Evolutionary conservation across 2,329 filamentous ascomycete species (phyloP).

Genomic region (Neonectria ditissima): DNA sequence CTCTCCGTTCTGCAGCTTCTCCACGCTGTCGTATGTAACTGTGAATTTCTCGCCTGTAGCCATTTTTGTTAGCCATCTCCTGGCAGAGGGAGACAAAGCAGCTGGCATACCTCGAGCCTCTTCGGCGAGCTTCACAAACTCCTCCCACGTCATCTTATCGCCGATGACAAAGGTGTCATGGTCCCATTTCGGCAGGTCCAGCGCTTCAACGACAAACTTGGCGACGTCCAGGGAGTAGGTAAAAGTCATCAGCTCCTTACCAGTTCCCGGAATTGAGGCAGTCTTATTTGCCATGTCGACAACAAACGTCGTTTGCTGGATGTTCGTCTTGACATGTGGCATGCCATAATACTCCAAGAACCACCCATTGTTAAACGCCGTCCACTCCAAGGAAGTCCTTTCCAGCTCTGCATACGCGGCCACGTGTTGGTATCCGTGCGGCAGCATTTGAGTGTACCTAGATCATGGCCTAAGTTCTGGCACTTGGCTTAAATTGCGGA

Average conservation of each 20-base stretch:
- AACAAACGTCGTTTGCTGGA: conserved; percentile 8
- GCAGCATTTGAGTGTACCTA: neutral
- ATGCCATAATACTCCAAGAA: conserved; percentile 13
- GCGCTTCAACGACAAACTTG: conserved; percentile 55
- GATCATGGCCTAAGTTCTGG: neutral
- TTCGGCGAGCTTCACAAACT: conserved; percentile 56
- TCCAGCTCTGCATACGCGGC: neutral
- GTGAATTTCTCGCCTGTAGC: conserved; percentile 6
- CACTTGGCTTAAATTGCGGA: neutral
- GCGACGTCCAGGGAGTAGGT: conserved; percentile 64
- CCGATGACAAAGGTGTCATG: conserved; percentile 51
- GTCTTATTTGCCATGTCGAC: conserved; percentile 3
- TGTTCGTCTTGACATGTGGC: conserved; percentile 12
- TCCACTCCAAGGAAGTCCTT: conserved; percentile 4
- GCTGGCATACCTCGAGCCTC: conserved; percentile 34
- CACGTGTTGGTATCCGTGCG: neutral
- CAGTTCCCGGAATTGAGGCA: conserved; percentile 42
- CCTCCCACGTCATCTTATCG: conserved; percentile 57
- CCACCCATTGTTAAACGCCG: conserved; percentile 6
- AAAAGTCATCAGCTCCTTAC: conserved; percentile 57
- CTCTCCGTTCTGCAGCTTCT: conserved; percentile 8
- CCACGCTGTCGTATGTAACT: conserved; percentile 14
- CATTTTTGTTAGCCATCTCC: neutral
- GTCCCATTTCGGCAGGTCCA: conserved; percentile 59
- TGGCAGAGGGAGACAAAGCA: neutral